Conservation (phyloP, 257 asterid species). For the Voacanga thouarsii region DNA sequence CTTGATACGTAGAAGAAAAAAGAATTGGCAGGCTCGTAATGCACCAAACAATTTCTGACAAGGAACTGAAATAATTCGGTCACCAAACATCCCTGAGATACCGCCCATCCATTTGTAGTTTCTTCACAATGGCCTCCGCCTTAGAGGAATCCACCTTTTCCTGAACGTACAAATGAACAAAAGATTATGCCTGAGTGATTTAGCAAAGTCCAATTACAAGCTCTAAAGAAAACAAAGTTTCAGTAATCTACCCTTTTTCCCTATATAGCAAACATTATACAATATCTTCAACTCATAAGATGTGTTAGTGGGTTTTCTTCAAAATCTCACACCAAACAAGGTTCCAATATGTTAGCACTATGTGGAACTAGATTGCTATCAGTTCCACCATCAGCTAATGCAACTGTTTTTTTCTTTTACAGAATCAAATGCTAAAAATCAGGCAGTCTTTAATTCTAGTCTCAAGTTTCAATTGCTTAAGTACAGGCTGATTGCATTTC, state of each 20-base stretch:
- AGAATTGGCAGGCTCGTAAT: not conserved
- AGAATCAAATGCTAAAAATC: not conserved
- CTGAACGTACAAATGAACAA: slow-evolving; percentile 24
- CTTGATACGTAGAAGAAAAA: slow-evolving; percentile 11
- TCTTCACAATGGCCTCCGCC: slow-evolving; percentile 68
- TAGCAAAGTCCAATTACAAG: not conserved
- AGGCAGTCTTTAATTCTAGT: not conserved
- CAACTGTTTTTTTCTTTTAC: not conserved
- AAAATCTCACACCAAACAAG: not conserved
- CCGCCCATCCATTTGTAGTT: slow-evolving; percentile 72
- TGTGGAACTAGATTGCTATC: not conserved
- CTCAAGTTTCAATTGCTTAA: not conserved
- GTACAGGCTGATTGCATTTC: not conserved
- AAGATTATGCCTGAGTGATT: not conserved
- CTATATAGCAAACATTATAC: not conserved
- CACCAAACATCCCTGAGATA: slow-evolving; percentile 81
- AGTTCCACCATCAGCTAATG: not conserved
- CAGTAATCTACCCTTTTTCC: not conserved
- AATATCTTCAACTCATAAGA: not conserved
- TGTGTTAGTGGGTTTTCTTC: not conserved
- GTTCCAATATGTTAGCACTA: not conserved
- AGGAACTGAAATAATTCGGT: slow-evolving; percentile 7
- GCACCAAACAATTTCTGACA: slow-evolving; percentile 8
- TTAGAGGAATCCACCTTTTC: slow-evolving; percentile 53
- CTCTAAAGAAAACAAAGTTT: too few relatives aligned